Conservation (phyloP, 2,329 filamentous ascomycete genomes). For the Aspergillus quadrilineatus region DNA sequence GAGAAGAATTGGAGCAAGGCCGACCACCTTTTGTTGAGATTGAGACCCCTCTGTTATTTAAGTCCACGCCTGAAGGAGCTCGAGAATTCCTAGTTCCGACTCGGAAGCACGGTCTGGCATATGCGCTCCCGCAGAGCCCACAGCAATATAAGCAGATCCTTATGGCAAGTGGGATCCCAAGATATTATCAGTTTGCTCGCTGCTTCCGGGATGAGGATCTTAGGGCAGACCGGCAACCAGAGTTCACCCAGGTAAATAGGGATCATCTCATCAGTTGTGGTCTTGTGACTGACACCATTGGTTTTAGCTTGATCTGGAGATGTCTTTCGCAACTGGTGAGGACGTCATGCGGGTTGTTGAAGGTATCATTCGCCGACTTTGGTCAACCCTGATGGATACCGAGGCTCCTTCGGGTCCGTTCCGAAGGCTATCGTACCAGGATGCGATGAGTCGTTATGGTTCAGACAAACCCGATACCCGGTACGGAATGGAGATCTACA, state of each 20-base stretch:
- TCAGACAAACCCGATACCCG: conserved; percentile 91
- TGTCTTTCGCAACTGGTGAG: conserved; percentile 74
- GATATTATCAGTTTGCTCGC: conserved; percentile 88
- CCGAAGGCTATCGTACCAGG: conserved; percentile 65
- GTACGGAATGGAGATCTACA: conserved; percentile 66
- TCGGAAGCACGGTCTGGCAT: conserved; percentile 70
- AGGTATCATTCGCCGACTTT: conserved; percentile 56
- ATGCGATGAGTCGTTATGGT: conserved; percentile 77
- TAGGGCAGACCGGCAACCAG: conserved; percentile 87
- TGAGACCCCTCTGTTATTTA: conserved; percentile 93
- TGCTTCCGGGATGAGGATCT: conserved; percentile 96
- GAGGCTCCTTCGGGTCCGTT: conserved; percentile 51
- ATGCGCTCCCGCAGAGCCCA: conserved; percentile 91
- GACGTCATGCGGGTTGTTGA: conserved; percentile 65
- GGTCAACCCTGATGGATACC: conserved; percentile 49
- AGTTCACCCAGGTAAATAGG: conserved; percentile 78
- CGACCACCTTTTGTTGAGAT: conserved; percentile 67
- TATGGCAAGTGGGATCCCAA: conserved; percentile 81
- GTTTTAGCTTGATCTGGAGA: conserved; percentile 82
- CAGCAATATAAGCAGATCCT: conserved; percentile 99
- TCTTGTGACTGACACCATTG: not conserved
- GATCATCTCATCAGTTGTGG: not conserved
- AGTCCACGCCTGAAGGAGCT: conserved; percentile 93
- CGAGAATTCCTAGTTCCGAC: conserved; percentile 93
- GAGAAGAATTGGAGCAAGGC: conserved; percentile 55